phyloP scores from a whole-genome alignment of 164 flowering plant species.

The Annona squamosa region DNA sequence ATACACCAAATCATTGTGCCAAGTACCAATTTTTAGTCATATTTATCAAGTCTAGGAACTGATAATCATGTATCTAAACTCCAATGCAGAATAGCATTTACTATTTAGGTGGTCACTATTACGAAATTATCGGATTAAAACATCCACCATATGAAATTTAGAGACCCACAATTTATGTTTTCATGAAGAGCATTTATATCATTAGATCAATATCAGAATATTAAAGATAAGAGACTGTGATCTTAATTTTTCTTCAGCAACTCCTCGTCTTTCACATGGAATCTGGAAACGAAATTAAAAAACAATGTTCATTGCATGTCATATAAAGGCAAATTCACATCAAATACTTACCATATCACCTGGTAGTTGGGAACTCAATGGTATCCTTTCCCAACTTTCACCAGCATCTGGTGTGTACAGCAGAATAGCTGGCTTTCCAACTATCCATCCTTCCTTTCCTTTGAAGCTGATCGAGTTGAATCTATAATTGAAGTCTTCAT shows the following conservation, averaged over 20 bases:
- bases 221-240: too few species aligned
- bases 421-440: constrained; percentile 91
- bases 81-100: too few species aligned
- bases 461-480: constrained; percentile 86
- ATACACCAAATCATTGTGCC: too few species aligned
- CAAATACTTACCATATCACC: constrained; percentile 73
- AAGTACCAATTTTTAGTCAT: too few species aligned
- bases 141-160: too few species aligned
- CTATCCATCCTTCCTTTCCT: constrained; percentile 96
- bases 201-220: too few species aligned
- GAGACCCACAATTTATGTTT: too few species aligned
- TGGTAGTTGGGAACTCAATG: constrained; percentile 87
- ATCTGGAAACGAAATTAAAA: not conserved
- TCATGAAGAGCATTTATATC: too few species aligned
- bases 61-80: too few species aligned
- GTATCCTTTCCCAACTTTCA: constrained; percentile 83
- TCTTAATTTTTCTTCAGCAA: not conserved
- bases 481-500: constrained; percentile 95
- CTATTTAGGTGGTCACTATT: too few species aligned
- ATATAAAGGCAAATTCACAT: not conserved
- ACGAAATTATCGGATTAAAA: too few species aligned
- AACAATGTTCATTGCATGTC: not conserved
- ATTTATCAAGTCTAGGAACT: too few species aligned
- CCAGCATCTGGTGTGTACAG: constrained; percentile 88
- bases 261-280: not conserved